Evolutionary conservation across 331 rosid genomes (phyloP).

Genomic region (Prunus yedoensis): DNA sequence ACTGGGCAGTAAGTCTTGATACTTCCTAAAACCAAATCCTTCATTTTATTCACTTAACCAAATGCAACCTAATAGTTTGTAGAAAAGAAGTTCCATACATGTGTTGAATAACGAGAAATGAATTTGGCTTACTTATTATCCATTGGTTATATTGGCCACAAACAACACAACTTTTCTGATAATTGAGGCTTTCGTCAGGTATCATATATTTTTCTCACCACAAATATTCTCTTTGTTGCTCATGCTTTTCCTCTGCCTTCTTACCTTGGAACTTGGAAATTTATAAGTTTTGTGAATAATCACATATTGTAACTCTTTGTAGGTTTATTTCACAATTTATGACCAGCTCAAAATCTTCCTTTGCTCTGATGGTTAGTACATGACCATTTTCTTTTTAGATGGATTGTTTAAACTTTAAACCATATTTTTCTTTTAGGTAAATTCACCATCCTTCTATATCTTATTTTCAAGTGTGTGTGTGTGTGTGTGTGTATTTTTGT

Average conservation of each 20-base stretch:
- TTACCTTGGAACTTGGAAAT: neutral
- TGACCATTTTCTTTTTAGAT: slow-evolving; percentile 13
- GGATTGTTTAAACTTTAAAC: neutral
- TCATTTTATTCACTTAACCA: no score
- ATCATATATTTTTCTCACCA: neutral
- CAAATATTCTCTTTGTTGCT: neutral
- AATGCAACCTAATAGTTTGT: no score
- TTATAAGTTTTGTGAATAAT: neutral
- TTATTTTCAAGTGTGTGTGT: neutral
- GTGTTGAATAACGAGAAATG: no score
- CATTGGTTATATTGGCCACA: no score
- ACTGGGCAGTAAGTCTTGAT: slow-evolving; percentile 78
- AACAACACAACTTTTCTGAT: no score
- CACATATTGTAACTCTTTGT: slow-evolving; percentile 24
- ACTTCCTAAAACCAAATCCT: neutral
- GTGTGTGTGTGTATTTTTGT: neutral
- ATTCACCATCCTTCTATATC: slow-evolving; percentile 15
- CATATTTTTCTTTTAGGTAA: neutral
- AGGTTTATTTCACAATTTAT: slow-evolving; percentile 75
- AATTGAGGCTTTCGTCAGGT: neutral
- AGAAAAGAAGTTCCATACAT: no score
- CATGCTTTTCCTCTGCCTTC: neutral
- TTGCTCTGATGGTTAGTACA: slow-evolving; percentile 55
- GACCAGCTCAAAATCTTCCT: slow-evolving; percentile 68
- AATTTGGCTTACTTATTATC: no score